Evolutionary conservation across 2,329 filamentous ascomycete species (phyloP).

Genomic region (Chaetomium globosum): DNA sequence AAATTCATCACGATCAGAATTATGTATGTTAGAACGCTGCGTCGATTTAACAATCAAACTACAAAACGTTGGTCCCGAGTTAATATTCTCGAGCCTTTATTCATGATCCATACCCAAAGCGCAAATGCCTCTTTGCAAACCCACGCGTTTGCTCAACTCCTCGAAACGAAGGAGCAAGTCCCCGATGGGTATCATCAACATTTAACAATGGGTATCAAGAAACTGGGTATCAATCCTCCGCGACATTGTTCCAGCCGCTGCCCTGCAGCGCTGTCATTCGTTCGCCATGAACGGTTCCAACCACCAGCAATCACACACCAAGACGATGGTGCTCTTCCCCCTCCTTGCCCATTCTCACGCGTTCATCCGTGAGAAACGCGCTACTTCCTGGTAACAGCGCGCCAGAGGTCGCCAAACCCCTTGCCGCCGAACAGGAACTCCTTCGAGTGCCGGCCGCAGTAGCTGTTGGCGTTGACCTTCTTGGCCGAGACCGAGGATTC

Average conservation of each 20-base stretch:
- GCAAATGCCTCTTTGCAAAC: slow-evolving; percentile 5
- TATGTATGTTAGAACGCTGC: not conserved
- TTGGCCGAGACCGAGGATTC: slow-evolving; percentile 22
- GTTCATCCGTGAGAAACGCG: not conserved
- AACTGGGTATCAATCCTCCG: slow-evolving; percentile 3
- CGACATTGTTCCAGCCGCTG: not conserved
- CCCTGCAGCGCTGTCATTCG: slow-evolving; percentile 4
- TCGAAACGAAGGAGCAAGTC: not conserved
- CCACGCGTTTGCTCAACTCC: not conserved
- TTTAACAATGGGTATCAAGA: not conserved
- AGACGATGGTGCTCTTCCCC: not conserved
- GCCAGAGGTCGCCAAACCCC: slow-evolving; percentile 50
- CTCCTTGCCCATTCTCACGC: not conserved
- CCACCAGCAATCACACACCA: not conserved
- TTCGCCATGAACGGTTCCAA: not conserved
- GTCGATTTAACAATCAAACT: not conserved
- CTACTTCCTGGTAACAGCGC: slow-evolving; percentile 45
- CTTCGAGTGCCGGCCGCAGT: slow-evolving; percentile 58
- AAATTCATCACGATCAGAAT: not conserved
- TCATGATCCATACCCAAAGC: not conserved
- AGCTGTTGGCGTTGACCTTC: slow-evolving; percentile 54
- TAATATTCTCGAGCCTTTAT: slow-evolving; percentile 11
- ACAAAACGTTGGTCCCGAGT: not conserved
- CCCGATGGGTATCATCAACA: slow-evolving; percentile 10
- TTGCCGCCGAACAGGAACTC: slow-evolving; percentile 57